Base-by-base conservation (phyloP, 768 basidiomycete species). In the Lactifluus subvellereus region DNA sequence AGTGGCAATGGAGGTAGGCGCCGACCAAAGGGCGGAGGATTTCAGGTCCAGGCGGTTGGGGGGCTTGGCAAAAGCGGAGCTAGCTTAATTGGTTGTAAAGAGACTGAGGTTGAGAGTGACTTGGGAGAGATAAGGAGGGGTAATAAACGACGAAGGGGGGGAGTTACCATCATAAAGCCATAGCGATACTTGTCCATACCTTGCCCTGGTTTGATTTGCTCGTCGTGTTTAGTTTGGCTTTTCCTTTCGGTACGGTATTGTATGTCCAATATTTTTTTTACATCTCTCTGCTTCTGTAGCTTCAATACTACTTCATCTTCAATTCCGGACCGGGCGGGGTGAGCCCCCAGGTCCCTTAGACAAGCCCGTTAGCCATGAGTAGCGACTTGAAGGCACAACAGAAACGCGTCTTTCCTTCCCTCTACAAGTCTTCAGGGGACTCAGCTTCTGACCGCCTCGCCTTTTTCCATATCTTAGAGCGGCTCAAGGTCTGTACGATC, bases 401-500 rank as follows among this genome's bases (percentile, higher is more conserved):
- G 67, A 74, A 73, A 56, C 81, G 87, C 20, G 71, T 73, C 2
- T 88, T 87, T 64, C 82, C 83, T 3, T 86, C 86, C 0, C 76
- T 84, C 7, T 91, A 89, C 68, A 58, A 62, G 3, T 70, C 81
- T 0, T 77, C 79, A 0, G 82, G 87, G 4, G 77, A 91, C 62
- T 69, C 66, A 11, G 77, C 81, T 7, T 67, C 74, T 4, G 94
- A 97, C 71, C 82, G 85, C 57, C 83, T 98, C 13, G 93, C 89
- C 0, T 97, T 96, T 71, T 86, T 98, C 58, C 96, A 98, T 69
- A 76, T 96, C 16, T 74, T 98, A 0, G 94, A 96, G 73, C 79
- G 85, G 67, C 77, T 98, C 38, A 98, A 98, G 85, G 94, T 91
- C 22, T 7, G 60, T 13, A 20, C 43, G 30, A 13, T 6, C 35